These are phyloP conservation scores for Phytophthora tubulina DNA, from an alignment of 352 stramenopile genomes.

Conservation along the genomic window DNA sequence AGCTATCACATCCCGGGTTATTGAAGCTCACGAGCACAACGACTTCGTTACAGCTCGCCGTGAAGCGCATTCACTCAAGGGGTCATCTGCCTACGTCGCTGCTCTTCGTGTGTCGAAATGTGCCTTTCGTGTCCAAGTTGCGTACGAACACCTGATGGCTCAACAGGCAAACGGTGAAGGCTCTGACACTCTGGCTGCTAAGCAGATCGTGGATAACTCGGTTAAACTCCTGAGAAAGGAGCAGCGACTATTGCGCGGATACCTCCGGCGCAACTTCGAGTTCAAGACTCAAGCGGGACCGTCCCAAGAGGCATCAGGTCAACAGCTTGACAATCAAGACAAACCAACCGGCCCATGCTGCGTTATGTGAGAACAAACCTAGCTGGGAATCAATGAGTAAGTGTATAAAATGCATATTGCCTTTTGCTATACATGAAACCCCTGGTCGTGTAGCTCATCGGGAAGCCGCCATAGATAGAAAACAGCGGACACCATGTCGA, in stretches of 20 bases:
- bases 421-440: conserved; percentile 22
- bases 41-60: conserved; percentile 63
- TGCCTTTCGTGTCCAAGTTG: conserved; percentile 78
- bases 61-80: conserved; percentile 82
- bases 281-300: conserved; percentile 43
- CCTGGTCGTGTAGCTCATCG: background rate
- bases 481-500: conserved; percentile 24
- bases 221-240: conserved; percentile 62
- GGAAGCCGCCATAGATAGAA: conserved; percentile 15
- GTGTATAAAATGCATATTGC: conserved; percentile 32
- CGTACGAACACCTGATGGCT: conserved; percentile 58
- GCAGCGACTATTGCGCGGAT: conserved; percentile 67
- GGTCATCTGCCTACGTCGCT: conserved; percentile 79
- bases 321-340: conserved; percentile 24
- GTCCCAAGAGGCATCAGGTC: background rate
- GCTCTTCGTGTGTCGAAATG: conserved; percentile 77
- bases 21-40: conserved; percentile 51
- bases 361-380: conserved; percentile 35
- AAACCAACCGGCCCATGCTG: conserved; percentile 30
- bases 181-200: conserved; percentile 29
- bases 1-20: conserved; percentile 52
- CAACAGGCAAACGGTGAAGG: conserved; percentile 42
- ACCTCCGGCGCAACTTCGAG: conserved; percentile 78
- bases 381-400: conserved; percentile 17
- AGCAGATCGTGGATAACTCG: conserved; percentile 53